Percentiles rank a stretch among this genome's conserved stretches.
Conservation (phyloP, 441 rosid genomes). For the Raphanus hybrid region DNA sequence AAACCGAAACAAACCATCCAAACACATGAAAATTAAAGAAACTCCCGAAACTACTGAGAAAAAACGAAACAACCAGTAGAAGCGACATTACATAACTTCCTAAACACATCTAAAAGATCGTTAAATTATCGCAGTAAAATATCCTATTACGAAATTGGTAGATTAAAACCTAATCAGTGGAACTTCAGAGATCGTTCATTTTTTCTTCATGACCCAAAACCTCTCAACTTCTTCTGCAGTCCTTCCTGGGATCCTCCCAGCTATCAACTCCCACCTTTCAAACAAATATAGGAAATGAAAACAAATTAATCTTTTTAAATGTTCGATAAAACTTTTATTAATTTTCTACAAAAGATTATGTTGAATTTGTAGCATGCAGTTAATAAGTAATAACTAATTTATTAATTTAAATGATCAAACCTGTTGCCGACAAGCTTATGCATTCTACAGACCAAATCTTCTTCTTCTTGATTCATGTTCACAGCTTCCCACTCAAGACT, state of each 20-base stretch:
- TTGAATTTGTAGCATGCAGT: background rate
- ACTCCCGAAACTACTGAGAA: background rate
- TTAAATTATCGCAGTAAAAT: background rate
- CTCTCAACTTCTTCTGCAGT: conserved; percentile 67
- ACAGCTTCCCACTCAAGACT: conserved; percentile 40
- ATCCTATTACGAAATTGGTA: conserved; percentile 5
- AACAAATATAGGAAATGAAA: background rate
- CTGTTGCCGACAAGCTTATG: conserved; percentile 45
- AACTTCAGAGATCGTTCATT: background rate
- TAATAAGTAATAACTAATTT: background rate
- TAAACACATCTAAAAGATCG: background rate
- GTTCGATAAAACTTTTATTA: background rate
- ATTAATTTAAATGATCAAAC: conserved; percentile 15
- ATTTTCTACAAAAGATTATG: background rate
- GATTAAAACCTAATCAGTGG: background rate
- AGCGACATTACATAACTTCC: background rate
- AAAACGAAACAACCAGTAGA: background rate
- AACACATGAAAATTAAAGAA: background rate
- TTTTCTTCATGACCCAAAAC: conserved; percentile 51
- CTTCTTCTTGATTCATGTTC: conserved; percentile 39
- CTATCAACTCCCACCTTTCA: conserved; percentile 66
- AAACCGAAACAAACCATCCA: background rate
- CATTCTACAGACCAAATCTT: conserved; percentile 42
- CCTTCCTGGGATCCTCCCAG: conserved; percentile 77
- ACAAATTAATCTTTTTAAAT: background rate